These are phyloP conservation scores for Leccinum aurantiacum DNA, from an alignment of 768 basidiomycete genomes.

Conservation along the genomic window DNA sequence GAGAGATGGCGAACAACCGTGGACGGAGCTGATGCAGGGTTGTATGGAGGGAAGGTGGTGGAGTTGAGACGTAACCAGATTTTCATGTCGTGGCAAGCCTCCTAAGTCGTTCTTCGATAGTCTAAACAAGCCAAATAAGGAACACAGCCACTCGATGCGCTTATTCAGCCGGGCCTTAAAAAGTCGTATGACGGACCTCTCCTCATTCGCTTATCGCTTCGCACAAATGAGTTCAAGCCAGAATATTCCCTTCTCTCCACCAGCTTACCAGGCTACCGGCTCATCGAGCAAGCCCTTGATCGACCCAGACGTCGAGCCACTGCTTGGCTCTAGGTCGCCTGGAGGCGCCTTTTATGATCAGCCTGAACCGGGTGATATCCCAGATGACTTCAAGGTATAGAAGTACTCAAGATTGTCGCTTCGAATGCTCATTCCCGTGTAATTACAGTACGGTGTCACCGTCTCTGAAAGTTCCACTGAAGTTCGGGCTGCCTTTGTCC, in stretches of 20 bases:
- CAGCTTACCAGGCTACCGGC: constrained; percentile 50
- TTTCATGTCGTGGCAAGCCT: neutral
- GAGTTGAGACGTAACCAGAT: neutral
- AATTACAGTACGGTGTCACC: constrained; percentile 69
- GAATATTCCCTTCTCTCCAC: constrained; percentile 56
- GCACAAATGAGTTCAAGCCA: constrained; percentile 52
- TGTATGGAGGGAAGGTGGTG: neutral
- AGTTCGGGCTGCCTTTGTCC: constrained; percentile 82
- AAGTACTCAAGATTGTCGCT: neutral
- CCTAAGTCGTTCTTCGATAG: neutral
- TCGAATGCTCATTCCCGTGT: constrained; percentile 6
- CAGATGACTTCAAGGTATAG: constrained; percentile 91
- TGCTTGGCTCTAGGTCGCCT: constrained; percentile 52
- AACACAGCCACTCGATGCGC: constrained; percentile 25
- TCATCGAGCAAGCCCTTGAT: constrained; percentile 38
- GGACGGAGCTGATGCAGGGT: constrained; percentile 3
- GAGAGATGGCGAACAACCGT: constrained; percentile 7
- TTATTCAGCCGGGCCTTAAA: constrained; percentile 27
- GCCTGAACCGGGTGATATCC: constrained; percentile 69
- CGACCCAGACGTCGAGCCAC: constrained; percentile 46
- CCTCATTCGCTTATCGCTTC: constrained; percentile 18
- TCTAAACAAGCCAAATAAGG: constrained; percentile 1
- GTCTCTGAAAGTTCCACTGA: constrained; percentile 76
- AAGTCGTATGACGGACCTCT: constrained; percentile 10
- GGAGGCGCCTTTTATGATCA: constrained; percentile 69